Conservation (phyloP, 2,329 filamentous ascomycete species). For the Nigrograna mackinnonii region DNA sequence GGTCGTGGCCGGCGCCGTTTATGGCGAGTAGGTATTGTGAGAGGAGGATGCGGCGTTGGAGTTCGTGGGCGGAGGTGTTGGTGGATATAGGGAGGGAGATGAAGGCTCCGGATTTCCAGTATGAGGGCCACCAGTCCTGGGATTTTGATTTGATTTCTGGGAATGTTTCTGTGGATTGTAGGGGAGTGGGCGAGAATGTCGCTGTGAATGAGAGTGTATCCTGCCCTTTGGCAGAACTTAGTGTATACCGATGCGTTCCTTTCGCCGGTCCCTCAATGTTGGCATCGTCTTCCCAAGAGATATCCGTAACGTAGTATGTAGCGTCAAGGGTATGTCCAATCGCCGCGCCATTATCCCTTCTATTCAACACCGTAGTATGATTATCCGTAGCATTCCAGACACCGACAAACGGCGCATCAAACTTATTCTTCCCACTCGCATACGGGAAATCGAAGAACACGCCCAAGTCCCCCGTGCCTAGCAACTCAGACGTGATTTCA, state of each 20-base stretch:
- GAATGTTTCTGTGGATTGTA: conserved; percentile 35
- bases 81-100: conserved; percentile 49
- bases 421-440: conserved; percentile 53
- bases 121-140: conserved; percentile 51
- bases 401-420: conserved; percentile 59
- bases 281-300: conserved; percentile 42
- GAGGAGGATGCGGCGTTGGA: conserved; percentile 57
- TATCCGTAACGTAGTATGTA: conserved; percentile 46
- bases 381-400: conserved; percentile 53
- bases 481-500: conserved; percentile 45
- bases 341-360: conserved; percentile 31
- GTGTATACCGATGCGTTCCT: conserved; percentile 49
- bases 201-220: conserved; percentile 25
- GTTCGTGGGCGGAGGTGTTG: conserved; percentile 49
- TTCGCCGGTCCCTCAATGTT: conserved; percentile 36
- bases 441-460: conserved; percentile 60
- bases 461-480: conserved; percentile 44
- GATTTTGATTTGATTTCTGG: conserved; percentile 35
- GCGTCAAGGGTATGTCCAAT: conserved; percentile 51
- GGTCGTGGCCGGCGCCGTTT: conserved; percentile 54
- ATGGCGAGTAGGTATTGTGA: conserved; percentile 59
- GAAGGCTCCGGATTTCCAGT: conserved; percentile 57
- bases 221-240: conserved; percentile 33
- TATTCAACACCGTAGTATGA: conserved; percentile 46
- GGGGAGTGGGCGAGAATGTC: conserved; percentile 25